Evolutionary conservation across 176 grass and related monocot genomes (phyloP), one percentile per base, ranked within the genome.

Genomic region (Avena insularis): DNA sequence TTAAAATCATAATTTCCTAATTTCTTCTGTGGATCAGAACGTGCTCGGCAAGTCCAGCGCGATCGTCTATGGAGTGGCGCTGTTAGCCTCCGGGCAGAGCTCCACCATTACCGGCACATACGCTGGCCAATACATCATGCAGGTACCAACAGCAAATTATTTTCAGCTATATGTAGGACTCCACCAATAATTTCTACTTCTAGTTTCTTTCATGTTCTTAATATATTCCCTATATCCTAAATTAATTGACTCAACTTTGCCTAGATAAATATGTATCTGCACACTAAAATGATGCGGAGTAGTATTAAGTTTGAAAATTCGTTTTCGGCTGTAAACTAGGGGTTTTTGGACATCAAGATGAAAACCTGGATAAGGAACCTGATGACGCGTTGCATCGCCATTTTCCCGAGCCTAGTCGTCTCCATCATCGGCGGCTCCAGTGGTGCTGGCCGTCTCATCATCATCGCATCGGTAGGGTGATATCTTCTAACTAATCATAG

Each of bases 371-470:
- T 71, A 17, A 71, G 67, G 67, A 71, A 71, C 67, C 67, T 71
- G 35, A 71, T 71, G 67, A 71, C 67, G 0, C 90, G 96, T 43
- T 71, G 78, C 75, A 90, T 98, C 20, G 93, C 96, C 20, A 98
- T 98, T 12, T 68, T 25, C 29, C 96, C 93, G 0, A 98, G 96
- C 75, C 75, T 98, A 13, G 20, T 95, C 9, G 90, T 95, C 59
- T 83, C 96, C 4, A 91, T 98, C 57, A 92, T 95, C 25, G 86
- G 93, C 2, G 96, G 96, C 12, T 81, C 96, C 15, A 56, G 82
- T 60, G 96, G 90, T 19, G 96, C 96, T 2, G 96, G 93, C 38
- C 93, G 84, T 35, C 93, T 98, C 46, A 95, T 98, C 83, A 92
- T 98, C 53, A 88, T 98, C 19, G 96, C 96, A 7, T 98, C 96